Evolutionary conservation across 1,139 yeast species (phyloP).

Genomic region (Tardiomyces depauwii): DNA sequence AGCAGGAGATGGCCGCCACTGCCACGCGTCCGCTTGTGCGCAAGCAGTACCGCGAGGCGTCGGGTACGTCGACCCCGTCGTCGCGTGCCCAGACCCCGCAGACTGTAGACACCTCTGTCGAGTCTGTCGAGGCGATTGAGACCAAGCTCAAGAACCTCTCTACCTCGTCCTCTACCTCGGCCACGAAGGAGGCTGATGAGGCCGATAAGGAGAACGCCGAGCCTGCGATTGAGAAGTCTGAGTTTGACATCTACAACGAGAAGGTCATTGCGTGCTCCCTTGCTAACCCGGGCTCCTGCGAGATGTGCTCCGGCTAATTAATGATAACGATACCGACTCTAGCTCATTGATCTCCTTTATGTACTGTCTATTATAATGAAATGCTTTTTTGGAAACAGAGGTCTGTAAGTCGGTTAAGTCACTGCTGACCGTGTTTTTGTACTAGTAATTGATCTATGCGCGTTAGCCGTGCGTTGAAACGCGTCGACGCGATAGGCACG

Average conservation of each 20-base stretch:
- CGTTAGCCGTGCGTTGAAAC: too few species aligned
- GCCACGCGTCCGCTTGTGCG: slow-evolving; percentile 21
- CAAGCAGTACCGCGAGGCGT: slow-evolving; percentile 20
- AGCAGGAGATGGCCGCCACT: slow-evolving; percentile 20
- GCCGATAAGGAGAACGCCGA: slow-evolving; percentile 10
- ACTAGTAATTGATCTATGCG: too few species aligned
- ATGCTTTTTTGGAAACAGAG: too few species aligned
- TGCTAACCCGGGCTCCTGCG: slow-evolving; percentile 93
- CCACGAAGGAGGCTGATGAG: not conserved
- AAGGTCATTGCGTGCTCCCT: slow-evolving; percentile 95
- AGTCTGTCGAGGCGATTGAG: slow-evolving; percentile 3
- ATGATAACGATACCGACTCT: not conserved
- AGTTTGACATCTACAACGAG: slow-evolving; percentile 72
- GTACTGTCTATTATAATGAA: too few species aligned
- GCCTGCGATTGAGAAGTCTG: slow-evolving; percentile 19
- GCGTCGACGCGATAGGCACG: too few species aligned
- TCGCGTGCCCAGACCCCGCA: slow-evolving; percentile 2
- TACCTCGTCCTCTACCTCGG: not conserved
- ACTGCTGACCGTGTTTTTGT: too few species aligned
- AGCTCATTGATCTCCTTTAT: too few species aligned
- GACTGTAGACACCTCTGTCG: slow-evolving; percentile 7
- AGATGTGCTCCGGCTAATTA: slow-evolving; percentile 90
- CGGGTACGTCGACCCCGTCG: slow-evolving; percentile 3
- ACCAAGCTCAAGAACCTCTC: slow-evolving; percentile 1
- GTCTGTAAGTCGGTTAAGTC: too few species aligned